Percentiles rank a stretch among this genome's conserved stretches.
Evolutionary conservation across 768 basidiomycete genomes (phyloP).

Genomic region (Kwoniella sp.): DNA sequence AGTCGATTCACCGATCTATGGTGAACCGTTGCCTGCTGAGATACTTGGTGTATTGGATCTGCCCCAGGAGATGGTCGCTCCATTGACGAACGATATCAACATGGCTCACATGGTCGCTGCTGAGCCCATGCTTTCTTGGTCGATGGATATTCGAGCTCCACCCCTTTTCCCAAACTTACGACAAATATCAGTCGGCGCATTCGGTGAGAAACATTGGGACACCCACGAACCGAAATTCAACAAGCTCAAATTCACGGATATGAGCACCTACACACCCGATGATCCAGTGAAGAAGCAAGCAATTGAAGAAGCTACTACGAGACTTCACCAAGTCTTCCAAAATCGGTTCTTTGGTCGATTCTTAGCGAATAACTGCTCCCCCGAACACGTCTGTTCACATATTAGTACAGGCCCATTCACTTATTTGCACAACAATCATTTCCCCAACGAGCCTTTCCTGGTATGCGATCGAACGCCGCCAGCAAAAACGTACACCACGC

Average conservation of each 20-base stretch:
- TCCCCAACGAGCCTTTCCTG: conserved; percentile 8
- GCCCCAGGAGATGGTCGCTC: neutral
- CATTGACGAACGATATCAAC: conserved; percentile 8
- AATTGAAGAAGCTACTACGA: neutral
- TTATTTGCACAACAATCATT: conserved; percentile 5
- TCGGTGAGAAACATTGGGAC: conserved; percentile 6
- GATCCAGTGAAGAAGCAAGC: neutral
- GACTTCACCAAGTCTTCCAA: conserved; percentile 9
- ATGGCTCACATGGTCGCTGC: neutral
- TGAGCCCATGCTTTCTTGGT: conserved; percentile 6
- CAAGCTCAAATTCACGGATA: conserved; percentile 1
- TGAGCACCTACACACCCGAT: neutral
- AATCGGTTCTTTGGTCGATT: conserved; percentile 8
- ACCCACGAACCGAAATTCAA: conserved; percentile 6
- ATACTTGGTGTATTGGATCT: neutral
- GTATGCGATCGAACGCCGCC: neutral
- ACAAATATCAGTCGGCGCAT: neutral
- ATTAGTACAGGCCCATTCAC: conserved; percentile 6
- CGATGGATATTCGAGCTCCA: neutral
- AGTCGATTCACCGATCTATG: neutral
- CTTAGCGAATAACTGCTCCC: neutral
- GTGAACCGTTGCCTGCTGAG: neutral
- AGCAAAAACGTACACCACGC: conserved; percentile 1
- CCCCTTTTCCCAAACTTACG: conserved; percentile 1
- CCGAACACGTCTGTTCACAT: neutral